Percentiles rank a stretch among this genome's conserved stretches.
Conservation (phyloP, 768 basidiomycete species). For the Mycena rosella region DNA sequence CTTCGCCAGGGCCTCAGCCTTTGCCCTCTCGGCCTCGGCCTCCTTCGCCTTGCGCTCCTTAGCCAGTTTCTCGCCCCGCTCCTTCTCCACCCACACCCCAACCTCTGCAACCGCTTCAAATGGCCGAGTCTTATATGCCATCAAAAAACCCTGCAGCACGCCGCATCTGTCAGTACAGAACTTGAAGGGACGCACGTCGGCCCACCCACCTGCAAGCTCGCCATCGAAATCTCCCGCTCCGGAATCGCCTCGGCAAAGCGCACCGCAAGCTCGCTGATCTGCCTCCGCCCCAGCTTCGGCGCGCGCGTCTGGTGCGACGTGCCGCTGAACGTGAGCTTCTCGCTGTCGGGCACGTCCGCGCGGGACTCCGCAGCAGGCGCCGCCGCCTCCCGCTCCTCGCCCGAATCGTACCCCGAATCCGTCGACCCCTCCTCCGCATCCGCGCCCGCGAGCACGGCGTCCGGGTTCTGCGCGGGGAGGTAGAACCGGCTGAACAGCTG, state of each 20-base stretch:
- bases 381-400: slow-evolving; percentile 8
- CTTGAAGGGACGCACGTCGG: too few species aligned
- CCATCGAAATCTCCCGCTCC: slow-evolving; percentile 53
- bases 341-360: slow-evolving; percentile 18
- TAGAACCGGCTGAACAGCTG: slow-evolving; percentile 75
- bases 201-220: slow-evolving; percentile 47
- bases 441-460: slow-evolving; percentile 35
- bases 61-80: slow-evolving; percentile 34
- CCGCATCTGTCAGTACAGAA: neutral
- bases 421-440: slow-evolving; percentile 34
- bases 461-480: slow-evolving; percentile 47
- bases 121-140: slow-evolving; percentile 71
- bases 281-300: slow-evolving; percentile 50
- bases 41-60: slow-evolving; percentile 34
- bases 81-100: slow-evolving; percentile 59
- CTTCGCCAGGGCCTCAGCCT: slow-evolving; percentile 27
- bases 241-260: slow-evolving; percentile 62
- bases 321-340: slow-evolving; percentile 35
- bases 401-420: slow-evolving; percentile 38
- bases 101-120: slow-evolving; percentile 57
- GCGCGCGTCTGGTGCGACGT: slow-evolving; percentile 44
- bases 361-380: neutral
- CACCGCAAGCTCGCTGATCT: slow-evolving; percentile 57
- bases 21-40: slow-evolving; percentile 20
- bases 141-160: slow-evolving; percentile 54